Base-by-base conservation (phyloP, 768 basidiomycete species). In the Trametes cinnabarina region DNA sequence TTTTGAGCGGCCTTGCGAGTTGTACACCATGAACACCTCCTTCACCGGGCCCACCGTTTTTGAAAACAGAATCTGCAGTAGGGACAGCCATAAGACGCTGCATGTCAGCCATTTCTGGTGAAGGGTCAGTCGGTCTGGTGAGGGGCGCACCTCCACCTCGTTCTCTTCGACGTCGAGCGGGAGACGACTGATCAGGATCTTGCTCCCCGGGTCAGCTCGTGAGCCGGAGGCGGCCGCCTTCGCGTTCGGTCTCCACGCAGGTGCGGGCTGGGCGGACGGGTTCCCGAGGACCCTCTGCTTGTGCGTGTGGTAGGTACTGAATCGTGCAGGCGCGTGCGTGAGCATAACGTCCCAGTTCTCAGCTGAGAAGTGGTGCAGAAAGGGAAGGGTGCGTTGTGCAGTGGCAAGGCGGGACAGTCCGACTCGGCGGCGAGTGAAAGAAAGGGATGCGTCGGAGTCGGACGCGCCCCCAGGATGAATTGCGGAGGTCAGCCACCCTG, bases 1-100 rank as follows among this genome's bases (percentile, higher is more conserved):
- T 66, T 88, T 90, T 43, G 88, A 87, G 52, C 77, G 79, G 0
- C 84, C 89, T 64, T 89, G 84, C 3, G 82, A 83, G 69, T 91
- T 92, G 74, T 88, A 87, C 17, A 90, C 79, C 64, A 91, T 65
- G 60, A 91, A 87, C 25, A 75, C 77, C 39, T 90, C 88, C 67
- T 79, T 84, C 58, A 90, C 69, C 0, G 88, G 87, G 3, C 90
- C 90, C 22, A 92, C 78, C 0, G 90, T 92, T 70, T 86, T 90
- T 61, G 74, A 79, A 70, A 92, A 90, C 50, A 92, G 74, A 39
- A 88, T 85, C 90, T 92, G 64, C 55, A 26, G 41, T 42, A 22
- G 26, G n/a, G n/a, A n/a, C n/a, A n/a, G n/a, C n/a, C n/a, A n/a
- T n/a, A n/a, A n/a, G n/a, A n/a, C n/a, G n/a, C n/a, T n/a, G n/a